Evolutionary conservation across 441 rosid genomes (phyloP), one percentile per base, ranked within the genome.

Genomic region (Eruca vesicaria): DNA sequence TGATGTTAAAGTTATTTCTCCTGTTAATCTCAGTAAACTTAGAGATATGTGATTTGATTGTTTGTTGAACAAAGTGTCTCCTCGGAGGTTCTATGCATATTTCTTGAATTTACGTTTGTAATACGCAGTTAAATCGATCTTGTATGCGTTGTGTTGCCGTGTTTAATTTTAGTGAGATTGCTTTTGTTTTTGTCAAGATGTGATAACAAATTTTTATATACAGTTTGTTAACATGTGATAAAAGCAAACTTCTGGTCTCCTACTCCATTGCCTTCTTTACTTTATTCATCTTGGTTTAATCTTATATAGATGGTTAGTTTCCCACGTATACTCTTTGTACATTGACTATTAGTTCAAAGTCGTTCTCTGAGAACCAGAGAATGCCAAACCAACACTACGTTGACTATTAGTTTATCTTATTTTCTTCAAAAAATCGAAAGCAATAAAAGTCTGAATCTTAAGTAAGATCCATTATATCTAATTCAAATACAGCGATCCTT

Each of bases 1-100:
- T 33, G 89, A 82, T 52, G 6, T 70, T 0, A 83, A 63, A 36
- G 88, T 81, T 72, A 81, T 88, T 5, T 84, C 96, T 16, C 99
- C 99, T 0, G 73, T 90, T 69, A 90, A 94, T 79, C 91, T 94
- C 14, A 86, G 90, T 48, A 88, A 85, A 63, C 97, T 92, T 66
- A 82, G 86, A 68, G 85, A 86, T 72, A 81, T 83, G 78, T 88
- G 63, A 86, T 21, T 19, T 52, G 21, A 36, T 70, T 63, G 75
- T 56, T 58, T 71, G 68, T 57, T 43, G 67, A 63, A 55, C 31
- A 56, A 41, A 63, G 10, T 64, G 66, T 76, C 36, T 68, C 32
- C 14, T n/a, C 61, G 33, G 33, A 52, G 55, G 23, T 62, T 63
- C 3, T 33, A 48, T 28, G 10, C 61, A 4, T 55, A 16, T 58